Evolutionary conservation across 2,329 filamentous ascomycete species (phyloP), one percentile per base, ranked within the genome.

Genomic region (Phaeosphaeriaceae sp.): DNA sequence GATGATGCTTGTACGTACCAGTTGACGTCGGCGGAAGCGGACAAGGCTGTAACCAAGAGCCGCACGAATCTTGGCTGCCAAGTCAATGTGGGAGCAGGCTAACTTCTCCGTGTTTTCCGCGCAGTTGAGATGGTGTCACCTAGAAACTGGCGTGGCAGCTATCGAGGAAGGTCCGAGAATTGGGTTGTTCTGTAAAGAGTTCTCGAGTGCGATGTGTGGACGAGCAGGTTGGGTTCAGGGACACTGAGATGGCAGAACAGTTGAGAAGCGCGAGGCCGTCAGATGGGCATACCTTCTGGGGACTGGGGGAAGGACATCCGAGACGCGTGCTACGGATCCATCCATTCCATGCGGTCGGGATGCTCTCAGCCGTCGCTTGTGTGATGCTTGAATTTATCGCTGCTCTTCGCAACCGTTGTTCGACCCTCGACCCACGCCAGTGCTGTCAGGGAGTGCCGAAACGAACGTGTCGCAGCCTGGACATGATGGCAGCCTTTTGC

Each of bases 31-130:
- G 60, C 50, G 54, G 56, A 52, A 30, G 54, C 60, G 51, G 55
- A 57, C 52, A 68, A 65, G 63, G 56, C 63, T 63, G 66, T 55
- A 56, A 55, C 61, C 63, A 63, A 69, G 67, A 69, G 65, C 64
- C 61, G 61, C 61, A 69, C 55, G 49, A 47, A 60, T 65, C 66
- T 70, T 70, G 68, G 68, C 68, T 66, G 67, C 66, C 66, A 69
- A 69, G 68, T 66, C 64, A 63, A 64, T 57, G 44, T 54, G 54
- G 58, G 64, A 67, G 65, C 61, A 54, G 24, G 64, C 47, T 53
- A 56, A 58, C 54, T 51, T 54, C 58, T 44, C 22, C 47, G 23
- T 30, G 9, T 49, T n/a, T 40, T 40, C 35, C 35, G 54, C 54
- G 47, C 49, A 35, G 54, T 51, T 21, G 19, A 24, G 24, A 10